Conservation (phyloP, 2,329 filamentous ascomycete species). For the Huntiella abstrusa region DNA sequence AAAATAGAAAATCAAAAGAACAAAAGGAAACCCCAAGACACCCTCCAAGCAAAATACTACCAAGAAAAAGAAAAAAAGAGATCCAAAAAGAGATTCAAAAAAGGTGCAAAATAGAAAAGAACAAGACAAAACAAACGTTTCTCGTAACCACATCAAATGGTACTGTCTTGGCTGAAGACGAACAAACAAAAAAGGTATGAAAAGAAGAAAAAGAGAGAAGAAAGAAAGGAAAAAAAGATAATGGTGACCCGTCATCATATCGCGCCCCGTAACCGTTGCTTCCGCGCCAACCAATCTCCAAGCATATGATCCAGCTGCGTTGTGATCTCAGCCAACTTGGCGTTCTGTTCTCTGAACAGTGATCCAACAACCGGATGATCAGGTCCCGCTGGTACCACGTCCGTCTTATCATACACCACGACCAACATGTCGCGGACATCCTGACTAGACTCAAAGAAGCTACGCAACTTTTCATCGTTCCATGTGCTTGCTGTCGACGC, state of each 20-base stretch:
- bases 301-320: slow-evolving; percentile 77
- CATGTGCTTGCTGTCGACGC: slow-evolving; percentile 41
- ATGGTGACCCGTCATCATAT: slow-evolving; percentile 13
- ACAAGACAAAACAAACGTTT: not conserved
- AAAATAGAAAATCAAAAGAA: slow-evolving; percentile 1
- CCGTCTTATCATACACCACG: slow-evolving; percentile 82
- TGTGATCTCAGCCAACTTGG: slow-evolving; percentile 70
- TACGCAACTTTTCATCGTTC: slow-evolving; percentile 70
- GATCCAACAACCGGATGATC: slow-evolving; percentile 70
- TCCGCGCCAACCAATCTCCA: slow-evolving; percentile 57
- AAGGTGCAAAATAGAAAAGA: not conserved
- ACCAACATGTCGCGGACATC: slow-evolving; percentile 80
- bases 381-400: slow-evolving; percentile 57
- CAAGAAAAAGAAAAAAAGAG: not conserved
- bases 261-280: slow-evolving; percentile 40
- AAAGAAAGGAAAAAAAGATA: not conserved
- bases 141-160: not conserved
- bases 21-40: slow-evolving; percentile 1
- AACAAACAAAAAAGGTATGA: not conserved
- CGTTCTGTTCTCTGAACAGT: slow-evolving; percentile 74
- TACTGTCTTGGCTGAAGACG: not conserved
- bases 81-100: not conserved
- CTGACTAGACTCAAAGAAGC: slow-evolving; percentile 65
- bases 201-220: not conserved
- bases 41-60: not conserved